Percentiles rank a stretch among this genome's conserved stretches.
Evolutionary conservation across 345 rosid genomes (phyloP).

Genomic region (Brassica juncea): DNA sequence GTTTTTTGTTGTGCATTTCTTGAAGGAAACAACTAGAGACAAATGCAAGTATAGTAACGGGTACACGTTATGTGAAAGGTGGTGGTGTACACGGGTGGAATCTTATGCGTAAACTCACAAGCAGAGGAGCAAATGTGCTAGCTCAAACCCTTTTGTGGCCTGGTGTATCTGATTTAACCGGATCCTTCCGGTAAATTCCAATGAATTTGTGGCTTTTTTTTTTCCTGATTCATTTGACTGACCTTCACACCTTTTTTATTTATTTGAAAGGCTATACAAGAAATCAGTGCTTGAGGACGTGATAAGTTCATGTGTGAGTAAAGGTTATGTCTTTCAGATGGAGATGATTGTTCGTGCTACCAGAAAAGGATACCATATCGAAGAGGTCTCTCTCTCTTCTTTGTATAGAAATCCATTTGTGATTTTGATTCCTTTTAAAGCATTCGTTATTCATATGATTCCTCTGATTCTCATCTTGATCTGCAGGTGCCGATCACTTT

Average conservation of each 20-base stretch:
- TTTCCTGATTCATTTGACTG: slow-evolving; percentile 7
- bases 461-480: slow-evolving; percentile 20
- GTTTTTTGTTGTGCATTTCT: not conserved
- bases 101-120: slow-evolving; percentile 94
- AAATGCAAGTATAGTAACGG: slow-evolving; percentile 89
- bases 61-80: slow-evolving; percentile 84
- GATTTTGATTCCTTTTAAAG: not conserved
- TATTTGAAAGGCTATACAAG: slow-evolving; percentile 64
- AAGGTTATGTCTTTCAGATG: slow-evolving; percentile 98
- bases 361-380: slow-evolving; percentile 83
- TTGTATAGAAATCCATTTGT: not conserved
- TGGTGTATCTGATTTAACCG: slow-evolving; percentile 94
- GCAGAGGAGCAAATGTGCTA: slow-evolving; percentile 97
- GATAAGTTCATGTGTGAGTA: slow-evolving; percentile 80
- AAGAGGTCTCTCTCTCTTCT: slow-evolving; percentile 53
- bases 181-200: slow-evolving; percentile 77
- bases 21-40: slow-evolving; percentile 87
- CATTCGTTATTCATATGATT: slow-evolving; percentile 5
- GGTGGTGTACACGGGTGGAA: slow-evolving; percentile 99
- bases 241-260: slow-evolving; percentile 2
- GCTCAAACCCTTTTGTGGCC: slow-evolving; percentile 97
- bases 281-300: slow-evolving; percentile 85
- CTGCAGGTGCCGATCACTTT: slow-evolving; percentile 91
- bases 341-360: slow-evolving; percentile 98
- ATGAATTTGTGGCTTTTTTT: not conserved